Base-by-base conservation (phyloP, 805 yeast genomes). In the Spathaspora hagerdaliae region DNA sequence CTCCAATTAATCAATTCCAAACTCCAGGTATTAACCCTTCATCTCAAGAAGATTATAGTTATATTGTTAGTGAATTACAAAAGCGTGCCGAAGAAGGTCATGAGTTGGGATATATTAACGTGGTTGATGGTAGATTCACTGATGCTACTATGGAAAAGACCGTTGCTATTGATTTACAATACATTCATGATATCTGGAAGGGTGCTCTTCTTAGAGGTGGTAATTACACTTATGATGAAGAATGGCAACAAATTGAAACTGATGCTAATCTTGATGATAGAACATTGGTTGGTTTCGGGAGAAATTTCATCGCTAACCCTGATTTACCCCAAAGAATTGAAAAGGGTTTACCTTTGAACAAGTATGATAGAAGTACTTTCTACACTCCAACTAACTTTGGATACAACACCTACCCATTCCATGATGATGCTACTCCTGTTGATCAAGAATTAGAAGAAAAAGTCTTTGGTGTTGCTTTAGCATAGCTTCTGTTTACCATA, bases 231-330 rank as follows among this genome's bases (percentile, higher is more conserved):
- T 39, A 41, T 24, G 42, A 40, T 36, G 36, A 27, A 14, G 46
- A 44, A 26, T 47, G 44, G 44, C n/a, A 32, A 32, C 19, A 19
- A 10, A 44, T 47, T 33, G 42, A 19, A 31, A 43, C 45, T 4
- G 55, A 54, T 41, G 40, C 43, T 19, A 38, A 45, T 33, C 41
- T 43, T 7, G 53, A 57, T 39, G 51, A 47, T 15, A 63, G 76
- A 54, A 77, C 83, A 3, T 56, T 75, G 40, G 60, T 75, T 51
- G 77, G 65, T 13, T 56, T 60, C 44, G 58, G 69, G 14, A 62
- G 79, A 55, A 59, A 56, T 48, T 74, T 49, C 50, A 70, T 65
- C 19, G 62, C 78, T 2, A 75, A 74, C 50, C 79, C 79, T 7
- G 78, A 75, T 52, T 60, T 75, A 27, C 63, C 61, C 3, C 36